These are phyloP conservation scores for Phytopythium sindhum DNA, from an alignment of 352 stramenopile species.

Conservation along the genomic window DNA sequence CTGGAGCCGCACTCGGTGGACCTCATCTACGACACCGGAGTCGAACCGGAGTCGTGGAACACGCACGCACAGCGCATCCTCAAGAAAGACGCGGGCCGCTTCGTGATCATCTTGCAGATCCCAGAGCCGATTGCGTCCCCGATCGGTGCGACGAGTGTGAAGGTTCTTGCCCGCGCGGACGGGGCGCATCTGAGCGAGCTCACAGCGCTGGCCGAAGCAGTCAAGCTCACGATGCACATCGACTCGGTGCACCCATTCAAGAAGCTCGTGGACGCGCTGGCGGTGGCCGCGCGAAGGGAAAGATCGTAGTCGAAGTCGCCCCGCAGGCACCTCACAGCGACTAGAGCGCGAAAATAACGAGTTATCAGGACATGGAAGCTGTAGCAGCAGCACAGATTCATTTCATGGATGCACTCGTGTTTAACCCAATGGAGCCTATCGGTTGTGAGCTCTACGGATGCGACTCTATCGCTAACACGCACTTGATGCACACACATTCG, in stretches of 20 bases:
- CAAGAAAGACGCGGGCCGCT: slow-evolving; percentile 30
- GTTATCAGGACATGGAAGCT: too few relatives aligned
- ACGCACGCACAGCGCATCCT: slow-evolving; percentile 30
- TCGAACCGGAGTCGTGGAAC: slow-evolving; percentile 30
- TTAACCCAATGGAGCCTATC: background rate
- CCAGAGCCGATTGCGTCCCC: slow-evolving; percentile 36
- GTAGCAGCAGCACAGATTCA: background rate
- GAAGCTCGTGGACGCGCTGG: background rate
- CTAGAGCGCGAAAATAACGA: too few relatives aligned
- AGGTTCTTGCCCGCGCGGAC: slow-evolving; percentile 14
- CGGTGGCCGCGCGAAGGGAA: background rate
- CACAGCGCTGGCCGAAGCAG: slow-evolving; percentile 23
- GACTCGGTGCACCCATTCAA: slow-evolving; percentile 7
- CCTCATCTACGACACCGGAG: slow-evolving; percentile 29
- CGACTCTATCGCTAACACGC: background rate
- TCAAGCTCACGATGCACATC: slow-evolving; percentile 1
- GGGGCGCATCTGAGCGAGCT: slow-evolving; percentile 30
- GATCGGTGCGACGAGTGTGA: slow-evolving; percentile 32
- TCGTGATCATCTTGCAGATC: slow-evolving; percentile 31
- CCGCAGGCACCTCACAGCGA: slow-evolving; percentile 1
- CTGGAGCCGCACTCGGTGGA: slow-evolving; percentile 26
- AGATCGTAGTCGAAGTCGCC: background rate
- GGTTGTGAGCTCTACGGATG: background rate
- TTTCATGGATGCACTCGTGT: background rate
- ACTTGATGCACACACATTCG: background rate